A percentile compares a stretch with the other conserved stretches of the same genome.
These are phyloP conservation scores for Botrytis medusae DNA, from an alignment of 2,329 filamentous ascomycete species.

Conservation along the genomic window DNA sequence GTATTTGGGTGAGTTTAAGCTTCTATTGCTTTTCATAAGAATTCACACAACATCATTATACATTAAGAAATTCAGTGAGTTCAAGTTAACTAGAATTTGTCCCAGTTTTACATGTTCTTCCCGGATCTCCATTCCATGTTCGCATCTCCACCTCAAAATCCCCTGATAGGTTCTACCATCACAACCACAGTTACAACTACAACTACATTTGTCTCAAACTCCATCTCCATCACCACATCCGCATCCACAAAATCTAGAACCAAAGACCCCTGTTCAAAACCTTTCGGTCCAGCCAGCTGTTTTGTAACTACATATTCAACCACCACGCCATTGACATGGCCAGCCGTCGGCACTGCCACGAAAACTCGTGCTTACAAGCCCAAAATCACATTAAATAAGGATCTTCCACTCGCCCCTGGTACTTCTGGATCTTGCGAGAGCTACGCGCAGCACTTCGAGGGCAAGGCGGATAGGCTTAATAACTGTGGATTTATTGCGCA, in stretches of 20 bases:
- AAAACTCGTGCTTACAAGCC: background rate
- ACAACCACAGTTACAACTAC: background rate
- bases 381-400: background rate
- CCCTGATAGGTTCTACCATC: background rate
- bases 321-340: background rate
- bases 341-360: background rate
- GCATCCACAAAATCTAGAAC: background rate
- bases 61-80: background rate
- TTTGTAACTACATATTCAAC: background rate
- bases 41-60: background rate
- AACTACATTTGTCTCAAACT: background rate
- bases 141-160: background rate
- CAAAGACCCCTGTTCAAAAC: background rate
- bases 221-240: background rate
- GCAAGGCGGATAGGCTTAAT: accelerated
- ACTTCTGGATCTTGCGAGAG: background rate
- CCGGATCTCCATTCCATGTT: background rate
- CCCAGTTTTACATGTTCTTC: background rate
- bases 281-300: background rate
- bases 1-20: background rate
- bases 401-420: background rate
- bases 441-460: background rate
- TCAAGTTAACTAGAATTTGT: background rate
- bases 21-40: background rate
- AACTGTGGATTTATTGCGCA: background rate